Percentiles rank a stretch among this genome's conserved stretches.
These are phyloP conservation scores for Vararia minispora DNA, from an alignment of 768 basidiomycete genomes.

Conservation along the genomic window DNA sequence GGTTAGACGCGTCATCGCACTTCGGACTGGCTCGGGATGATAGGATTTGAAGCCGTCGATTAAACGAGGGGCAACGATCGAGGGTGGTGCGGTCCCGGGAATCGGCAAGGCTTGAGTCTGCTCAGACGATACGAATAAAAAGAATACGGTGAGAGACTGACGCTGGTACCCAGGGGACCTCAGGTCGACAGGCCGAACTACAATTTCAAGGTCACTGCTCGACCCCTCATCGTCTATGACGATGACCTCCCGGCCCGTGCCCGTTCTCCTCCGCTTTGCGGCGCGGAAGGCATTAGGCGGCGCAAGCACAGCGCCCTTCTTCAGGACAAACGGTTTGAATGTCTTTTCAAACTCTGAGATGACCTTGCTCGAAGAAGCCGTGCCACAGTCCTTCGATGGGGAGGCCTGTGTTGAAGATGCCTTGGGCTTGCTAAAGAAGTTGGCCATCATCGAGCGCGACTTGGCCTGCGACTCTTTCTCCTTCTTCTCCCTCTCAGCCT, in stretches of 20 bases:
- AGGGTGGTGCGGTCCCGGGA: no score
- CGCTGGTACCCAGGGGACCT: no score
- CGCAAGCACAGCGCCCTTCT: conserved; percentile 64
- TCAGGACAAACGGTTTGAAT: conserved; percentile 73
- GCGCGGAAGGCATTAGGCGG: conserved; percentile 59
- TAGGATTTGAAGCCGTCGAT: conserved; percentile 1
- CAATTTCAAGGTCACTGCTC: conserved; percentile 17
- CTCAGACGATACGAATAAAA: no score
- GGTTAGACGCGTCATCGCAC: conserved; percentile 49
- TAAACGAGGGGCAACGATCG: no score
- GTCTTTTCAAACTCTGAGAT: conserved; percentile 59
- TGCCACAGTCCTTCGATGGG: conserved; percentile 17
- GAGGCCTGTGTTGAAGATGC: conserved; percentile 15
- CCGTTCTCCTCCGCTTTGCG: conserved; percentile 15
- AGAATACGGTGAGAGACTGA: no score
- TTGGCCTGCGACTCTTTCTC: conserved; percentile 59
- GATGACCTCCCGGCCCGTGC: conserved; percentile 34
- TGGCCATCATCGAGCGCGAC: conserved; percentile 66
- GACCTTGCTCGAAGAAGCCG: conserved; percentile 23
- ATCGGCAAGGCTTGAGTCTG: no score
- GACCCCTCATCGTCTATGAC: conserved; percentile 40
- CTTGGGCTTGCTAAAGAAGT: conserved; percentile 65
- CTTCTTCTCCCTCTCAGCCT: conserved; percentile 61
- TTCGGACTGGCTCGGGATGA: conserved; percentile 29
- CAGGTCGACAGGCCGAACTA: no score